These are phyloP conservation scores for Cordia subcordata DNA, from an alignment of 257 asterid genomes.

Conservation along the genomic window DNA sequence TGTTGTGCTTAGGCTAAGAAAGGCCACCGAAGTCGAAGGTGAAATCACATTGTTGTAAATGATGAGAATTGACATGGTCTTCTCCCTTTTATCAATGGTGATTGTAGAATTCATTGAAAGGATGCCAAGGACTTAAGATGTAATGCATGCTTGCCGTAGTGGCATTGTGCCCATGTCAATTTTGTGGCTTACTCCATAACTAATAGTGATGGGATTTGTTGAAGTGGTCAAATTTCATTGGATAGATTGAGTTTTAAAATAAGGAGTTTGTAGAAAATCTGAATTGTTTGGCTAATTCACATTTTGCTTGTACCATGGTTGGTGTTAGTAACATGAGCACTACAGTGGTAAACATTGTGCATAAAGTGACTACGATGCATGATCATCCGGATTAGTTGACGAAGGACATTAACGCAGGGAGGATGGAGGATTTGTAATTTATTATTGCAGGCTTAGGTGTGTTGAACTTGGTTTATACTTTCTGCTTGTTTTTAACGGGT, in stretches of 20 bases:
- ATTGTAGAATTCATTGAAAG: neutral
- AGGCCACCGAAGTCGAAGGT: conserved; percentile 15
- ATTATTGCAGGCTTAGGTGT: conserved; percentile 66
- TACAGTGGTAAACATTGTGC: conserved; percentile 58
- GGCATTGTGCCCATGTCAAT: neutral
- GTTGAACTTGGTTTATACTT: conserved; percentile 54
- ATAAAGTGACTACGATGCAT: conserved; percentile 36
- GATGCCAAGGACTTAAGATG: neutral
- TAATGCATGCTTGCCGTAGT: neutral
- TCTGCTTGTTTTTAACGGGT: conserved; percentile 42
- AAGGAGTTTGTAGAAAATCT: conserved; percentile 79
- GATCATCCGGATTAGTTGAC: conserved; percentile 81
- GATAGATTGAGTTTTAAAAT: conserved; percentile 78
- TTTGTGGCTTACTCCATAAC: neutral
- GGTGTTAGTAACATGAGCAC: conserved; percentile 65
- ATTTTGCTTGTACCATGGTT: conserved; percentile 48
- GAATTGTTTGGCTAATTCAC: conserved; percentile 88
- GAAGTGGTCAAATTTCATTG: neutral
- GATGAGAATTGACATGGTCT: conserved; percentile 20
- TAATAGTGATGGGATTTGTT: neutral
- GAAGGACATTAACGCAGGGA: conserved; percentile 53
- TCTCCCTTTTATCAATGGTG: conserved; percentile 13
- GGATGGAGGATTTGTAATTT: conserved; percentile 55
- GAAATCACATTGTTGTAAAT: conserved; percentile 24
- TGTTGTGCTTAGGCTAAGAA: conserved; percentile 16